phyloP scores from a whole-genome alignment of 2,329 filamentous ascomycete species.

The Xylariales sp. region DNA sequence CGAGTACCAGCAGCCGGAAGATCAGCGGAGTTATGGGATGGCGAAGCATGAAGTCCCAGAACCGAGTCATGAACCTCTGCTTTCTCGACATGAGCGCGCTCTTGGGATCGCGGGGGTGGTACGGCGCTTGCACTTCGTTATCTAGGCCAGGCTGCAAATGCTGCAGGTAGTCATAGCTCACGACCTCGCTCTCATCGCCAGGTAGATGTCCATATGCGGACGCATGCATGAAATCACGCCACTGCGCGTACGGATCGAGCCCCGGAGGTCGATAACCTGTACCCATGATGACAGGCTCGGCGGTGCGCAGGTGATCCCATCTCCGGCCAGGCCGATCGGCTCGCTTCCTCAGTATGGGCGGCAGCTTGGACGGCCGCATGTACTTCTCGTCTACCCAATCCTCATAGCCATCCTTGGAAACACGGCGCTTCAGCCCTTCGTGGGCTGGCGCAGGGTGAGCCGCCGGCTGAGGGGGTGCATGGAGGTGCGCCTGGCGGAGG shows the following conservation, averaged over 20 bases:
- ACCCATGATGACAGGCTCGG: conserved; percentile 54
- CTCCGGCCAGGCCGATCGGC: conserved; percentile 44
- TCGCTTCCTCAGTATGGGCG: conserved; percentile 42
- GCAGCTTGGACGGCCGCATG: conserved; percentile 31
- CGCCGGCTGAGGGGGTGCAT: background rate
- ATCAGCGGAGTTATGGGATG: conserved; percentile 3
- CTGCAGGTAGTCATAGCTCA: conserved; percentile 38
- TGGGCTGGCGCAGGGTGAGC: background rate
- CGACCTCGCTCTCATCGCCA: conserved; percentile 43
- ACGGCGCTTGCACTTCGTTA: background rate
- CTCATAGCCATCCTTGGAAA: conserved; percentile 28
- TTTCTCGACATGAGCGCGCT: background rate
- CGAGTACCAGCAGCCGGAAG: conserved; percentile 6
- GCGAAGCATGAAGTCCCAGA: conserved; percentile 1
- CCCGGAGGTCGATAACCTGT: conserved; percentile 38
- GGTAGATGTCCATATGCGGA: conserved; percentile 45
- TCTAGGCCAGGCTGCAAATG: conserved; percentile 13
- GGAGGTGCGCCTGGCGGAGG: background rate
- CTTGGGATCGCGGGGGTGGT: background rate
- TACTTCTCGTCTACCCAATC: conserved; percentile 28
- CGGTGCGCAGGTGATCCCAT: conserved; percentile 57
- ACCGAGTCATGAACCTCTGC: background rate
- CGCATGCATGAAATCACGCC: conserved; percentile 50
- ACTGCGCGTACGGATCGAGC: conserved; percentile 38
- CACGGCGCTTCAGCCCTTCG: conserved; percentile 19